A percentile compares a stretch with the other conserved stretches of the same genome.
Evolutionary conservation across 139 green algal genomes (phyloP).

Genomic region (Micractinium sp.): DNA sequence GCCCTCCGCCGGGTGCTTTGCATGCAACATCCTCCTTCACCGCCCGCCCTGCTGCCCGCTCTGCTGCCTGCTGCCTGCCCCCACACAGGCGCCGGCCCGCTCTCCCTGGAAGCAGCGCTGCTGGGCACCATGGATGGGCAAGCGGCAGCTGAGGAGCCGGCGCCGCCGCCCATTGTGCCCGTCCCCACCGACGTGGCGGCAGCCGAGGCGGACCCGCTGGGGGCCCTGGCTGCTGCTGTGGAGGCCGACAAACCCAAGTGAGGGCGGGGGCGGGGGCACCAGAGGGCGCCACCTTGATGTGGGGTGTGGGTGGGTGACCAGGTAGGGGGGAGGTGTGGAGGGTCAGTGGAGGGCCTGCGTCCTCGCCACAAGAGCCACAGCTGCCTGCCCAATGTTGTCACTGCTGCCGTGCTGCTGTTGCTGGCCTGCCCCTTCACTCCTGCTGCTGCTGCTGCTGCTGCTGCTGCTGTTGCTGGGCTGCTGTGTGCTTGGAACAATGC

Average conservation of each 20-base stretch:
- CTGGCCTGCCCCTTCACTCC: too few species aligned
- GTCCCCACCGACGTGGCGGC: background rate
- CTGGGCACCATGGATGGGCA: background rate
- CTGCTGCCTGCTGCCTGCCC: background rate
- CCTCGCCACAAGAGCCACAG: too few species aligned
- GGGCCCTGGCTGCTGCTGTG: slow-evolving; percentile 10
- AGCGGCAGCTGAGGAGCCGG: background rate
- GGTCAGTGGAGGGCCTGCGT: too few species aligned
- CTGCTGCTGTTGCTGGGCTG: background rate
- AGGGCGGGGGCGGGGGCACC: background rate
- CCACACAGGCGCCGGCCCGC: background rate
- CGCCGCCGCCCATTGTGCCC: slow-evolving; percentile 16
- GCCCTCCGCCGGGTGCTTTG: background rate
- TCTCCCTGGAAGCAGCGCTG: slow-evolving; percentile 18
- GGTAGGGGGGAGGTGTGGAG: too few species aligned
- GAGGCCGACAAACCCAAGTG: slow-evolving; percentile 24
- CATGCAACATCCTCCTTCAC: too few species aligned
- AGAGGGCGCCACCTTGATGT: too few species aligned
- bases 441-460: too few species aligned
- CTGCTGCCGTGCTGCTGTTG: too few species aligned
- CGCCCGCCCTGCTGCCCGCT: background rate
- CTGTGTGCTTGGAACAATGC: too few species aligned
- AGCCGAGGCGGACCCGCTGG: slow-evolving; percentile 13
- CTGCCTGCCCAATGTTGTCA: too few species aligned
- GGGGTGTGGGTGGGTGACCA: background rate